phyloP scores from a whole-genome alignment of 192 early-diverging fungal genomes.

The Backusella psychrophila region DNA sequence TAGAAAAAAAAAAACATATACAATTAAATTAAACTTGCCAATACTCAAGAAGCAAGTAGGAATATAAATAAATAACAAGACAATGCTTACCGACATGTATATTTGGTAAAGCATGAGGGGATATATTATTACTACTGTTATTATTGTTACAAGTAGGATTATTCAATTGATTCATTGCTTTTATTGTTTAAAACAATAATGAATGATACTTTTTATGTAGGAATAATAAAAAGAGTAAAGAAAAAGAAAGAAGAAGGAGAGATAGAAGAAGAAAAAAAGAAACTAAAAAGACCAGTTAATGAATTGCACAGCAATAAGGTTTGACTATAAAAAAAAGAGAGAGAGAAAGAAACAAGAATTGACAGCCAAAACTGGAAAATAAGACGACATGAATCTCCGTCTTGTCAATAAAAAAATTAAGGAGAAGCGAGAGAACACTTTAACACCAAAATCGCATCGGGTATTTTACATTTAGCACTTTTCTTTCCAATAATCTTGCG shows the following conservation, averaged over 20 bases:
- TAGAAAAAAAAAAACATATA: neutral
- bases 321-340: neutral
- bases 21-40: neutral
- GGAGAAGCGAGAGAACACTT: neutral
- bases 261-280: neutral
- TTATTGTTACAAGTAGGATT: too few relatives aligned
- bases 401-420: neutral
- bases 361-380: neutral
- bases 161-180: neutral
- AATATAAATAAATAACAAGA: neutral
- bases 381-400: too few relatives aligned
- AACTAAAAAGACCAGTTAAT: neutral
- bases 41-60: neutral
- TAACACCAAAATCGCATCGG: neutral
- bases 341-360: neutral
- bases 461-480: neutral
- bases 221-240: neutral
- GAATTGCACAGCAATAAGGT: too few relatives aligned
- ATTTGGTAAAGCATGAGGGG: neutral
- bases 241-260: neutral
- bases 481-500: neutral
- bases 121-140: neutral
- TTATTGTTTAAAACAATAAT: neutral
- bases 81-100: conserved; percentile 1
- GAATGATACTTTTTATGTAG: neutral